These are phyloP conservation scores for Arabis hirsuta DNA, from an alignment of 345 rosid species.

Conservation along the genomic window DNA sequence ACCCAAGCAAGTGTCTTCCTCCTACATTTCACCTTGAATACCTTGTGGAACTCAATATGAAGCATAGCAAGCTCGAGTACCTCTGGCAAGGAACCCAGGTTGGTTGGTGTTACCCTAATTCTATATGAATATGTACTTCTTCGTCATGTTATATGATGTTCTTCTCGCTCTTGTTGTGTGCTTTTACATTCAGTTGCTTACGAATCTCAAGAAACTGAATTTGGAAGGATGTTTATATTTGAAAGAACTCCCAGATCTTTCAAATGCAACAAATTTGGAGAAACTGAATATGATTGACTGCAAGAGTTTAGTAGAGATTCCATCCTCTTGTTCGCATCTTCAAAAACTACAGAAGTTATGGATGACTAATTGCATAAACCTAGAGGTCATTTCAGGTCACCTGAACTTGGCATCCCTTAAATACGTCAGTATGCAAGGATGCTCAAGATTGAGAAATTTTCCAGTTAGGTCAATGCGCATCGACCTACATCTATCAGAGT, in stretches of 20 bases:
- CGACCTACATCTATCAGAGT: neutral
- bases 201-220: constrained; percentile 18
- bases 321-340: neutral
- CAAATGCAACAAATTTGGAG: constrained; percentile 27
- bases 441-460: constrained; percentile 16
- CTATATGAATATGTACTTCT: neutral
- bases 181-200: constrained; percentile 19
- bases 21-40: neutral
- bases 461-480: constrained; percentile 8
- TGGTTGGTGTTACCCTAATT: neutral
- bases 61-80: constrained; percentile 2
- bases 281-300: neutral
- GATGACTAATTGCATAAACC: neutral
- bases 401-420: neutral
- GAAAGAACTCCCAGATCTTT: constrained; percentile 24
- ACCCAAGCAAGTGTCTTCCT: constrained; percentile 32
- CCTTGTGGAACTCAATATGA: constrained; percentile 18
- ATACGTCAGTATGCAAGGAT: neutral
- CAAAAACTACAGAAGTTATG: constrained; percentile 2
- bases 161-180: neutral
- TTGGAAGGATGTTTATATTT: neutral
- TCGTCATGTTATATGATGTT: neutral
- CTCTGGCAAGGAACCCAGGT: constrained; percentile 35
- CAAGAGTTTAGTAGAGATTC: constrained; percentile 16
- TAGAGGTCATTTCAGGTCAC: neutral